Evolutionary conservation across 805 yeast genomes (phyloP).

Genomic region (Geotrichum ghanense): DNA sequence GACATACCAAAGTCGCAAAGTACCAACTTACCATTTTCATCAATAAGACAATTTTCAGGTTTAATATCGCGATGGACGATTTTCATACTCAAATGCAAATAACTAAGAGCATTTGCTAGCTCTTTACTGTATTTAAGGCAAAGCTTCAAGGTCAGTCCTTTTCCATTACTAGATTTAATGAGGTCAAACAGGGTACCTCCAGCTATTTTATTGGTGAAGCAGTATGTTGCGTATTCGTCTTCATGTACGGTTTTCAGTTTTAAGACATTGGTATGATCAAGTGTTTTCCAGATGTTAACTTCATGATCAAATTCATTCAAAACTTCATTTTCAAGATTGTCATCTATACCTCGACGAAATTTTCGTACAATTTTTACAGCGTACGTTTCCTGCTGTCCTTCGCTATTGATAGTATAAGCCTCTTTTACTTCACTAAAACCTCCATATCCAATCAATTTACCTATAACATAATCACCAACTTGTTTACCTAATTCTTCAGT

Average conservation of each 20-base stretch:
- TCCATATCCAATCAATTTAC: slow-evolving; percentile 73
- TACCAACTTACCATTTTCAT: slow-evolving; percentile 31
- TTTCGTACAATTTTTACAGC: slow-evolving; percentile 52
- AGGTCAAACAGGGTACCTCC: slow-evolving; percentile 78
- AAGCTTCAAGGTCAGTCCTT: slow-evolving; percentile 8
- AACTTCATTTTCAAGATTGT: slow-evolving; percentile 33
- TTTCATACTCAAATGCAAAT: slow-evolving; percentile 49
- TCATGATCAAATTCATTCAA: slow-evolving; percentile 57
- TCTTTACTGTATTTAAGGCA: slow-evolving; percentile 37
- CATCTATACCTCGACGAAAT: slow-evolving; percentile 25
- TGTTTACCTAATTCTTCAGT: slow-evolving; percentile 56
- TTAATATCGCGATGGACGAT: slow-evolving; percentile 78
- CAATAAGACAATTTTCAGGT: slow-evolving; percentile 63
- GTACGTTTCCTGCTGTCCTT: slow-evolving; percentile 18
- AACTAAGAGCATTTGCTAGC: slow-evolving; percentile 45
- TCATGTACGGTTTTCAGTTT: slow-evolving; percentile 52
- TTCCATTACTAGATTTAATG: slow-evolving; percentile 47
- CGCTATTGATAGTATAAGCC: slow-evolving; percentile 31
- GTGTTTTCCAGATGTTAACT: slow-evolving; percentile 59
- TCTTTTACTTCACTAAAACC: slow-evolving; percentile 85
- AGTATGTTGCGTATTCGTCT: slow-evolving; percentile 50
- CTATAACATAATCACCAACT: slow-evolving; percentile 49
- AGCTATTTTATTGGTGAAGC: slow-evolving; percentile 53
- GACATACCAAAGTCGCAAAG: slow-evolving; percentile 91
- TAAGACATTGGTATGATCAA: slow-evolving; percentile 55